These are phyloP conservation scores for Sphagnurus paluster DNA, from an alignment of 1,284 basidiomycete genomes.

Conservation along the genomic window DNA sequence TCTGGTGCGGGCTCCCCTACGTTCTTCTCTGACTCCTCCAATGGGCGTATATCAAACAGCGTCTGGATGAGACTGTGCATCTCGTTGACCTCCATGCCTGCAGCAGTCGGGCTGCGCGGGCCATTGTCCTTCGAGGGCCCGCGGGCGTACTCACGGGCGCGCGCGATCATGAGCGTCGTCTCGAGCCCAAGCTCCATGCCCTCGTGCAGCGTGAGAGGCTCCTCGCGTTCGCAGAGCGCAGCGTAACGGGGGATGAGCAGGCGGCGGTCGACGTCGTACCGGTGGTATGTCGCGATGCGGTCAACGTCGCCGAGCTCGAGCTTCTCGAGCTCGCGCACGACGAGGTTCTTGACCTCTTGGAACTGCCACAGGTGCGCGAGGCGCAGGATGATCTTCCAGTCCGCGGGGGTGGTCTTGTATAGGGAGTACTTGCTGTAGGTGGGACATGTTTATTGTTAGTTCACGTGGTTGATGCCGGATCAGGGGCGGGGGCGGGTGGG, in stretches of 20 bases:
- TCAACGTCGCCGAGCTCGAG: constrained; percentile 45
- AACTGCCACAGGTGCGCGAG: constrained; percentile 65
- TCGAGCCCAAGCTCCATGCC: constrained; percentile 59
- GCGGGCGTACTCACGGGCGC: constrained; percentile 56
- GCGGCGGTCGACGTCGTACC: constrained; percentile 50
- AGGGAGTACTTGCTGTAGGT: constrained; percentile 45
- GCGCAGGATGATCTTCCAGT: constrained; percentile 60
- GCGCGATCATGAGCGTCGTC: constrained; percentile 55
- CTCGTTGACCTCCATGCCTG: constrained; percentile 34
- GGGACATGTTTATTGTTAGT: too few relatives aligned
- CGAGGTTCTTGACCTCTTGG: constrained; percentile 55
- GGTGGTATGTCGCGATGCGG: constrained; percentile 59
- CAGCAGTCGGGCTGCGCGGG: constrained; percentile 38
- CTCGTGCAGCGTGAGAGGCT: constrained; percentile 57
- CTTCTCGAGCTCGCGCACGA: constrained; percentile 61
- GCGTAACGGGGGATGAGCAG: constrained; percentile 59
- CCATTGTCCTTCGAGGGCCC: constrained; percentile 37
- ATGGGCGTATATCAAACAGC: constrained; percentile 35
- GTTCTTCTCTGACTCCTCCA: background rate
- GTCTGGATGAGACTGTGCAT: constrained; percentile 37
- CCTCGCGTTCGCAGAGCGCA: constrained; percentile 52
- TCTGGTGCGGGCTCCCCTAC: constrained; percentile 5
- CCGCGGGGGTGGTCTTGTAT: constrained; percentile 50
- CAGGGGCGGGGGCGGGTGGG: constrained; percentile 1
- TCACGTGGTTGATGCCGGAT: background rate